Evolutionary conservation across 1,284 basidiomycete genomes (phyloP), one percentile per base, ranked within the genome.

Genomic region (Trichosporon sp.): DNA sequence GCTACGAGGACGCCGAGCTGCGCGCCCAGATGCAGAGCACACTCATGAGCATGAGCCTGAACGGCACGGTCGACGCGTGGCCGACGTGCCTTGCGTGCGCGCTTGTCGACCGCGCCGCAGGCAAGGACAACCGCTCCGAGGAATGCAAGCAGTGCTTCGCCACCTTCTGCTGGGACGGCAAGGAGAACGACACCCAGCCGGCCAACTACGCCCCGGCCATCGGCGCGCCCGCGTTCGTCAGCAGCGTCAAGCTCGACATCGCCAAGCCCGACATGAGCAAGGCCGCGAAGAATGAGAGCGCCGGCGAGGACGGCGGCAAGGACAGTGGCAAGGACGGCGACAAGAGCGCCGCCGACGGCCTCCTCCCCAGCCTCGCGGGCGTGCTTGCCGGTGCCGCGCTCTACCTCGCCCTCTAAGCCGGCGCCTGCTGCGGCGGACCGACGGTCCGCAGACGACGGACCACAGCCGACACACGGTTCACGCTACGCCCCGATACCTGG

Each of bases 41-140:
- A 18, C 68, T 76, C 58, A 68, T 76, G 29, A 70, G 75, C 6
- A 64, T 80, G 13, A 76, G 80, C 0, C 75, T 80, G 42, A 81
- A 81, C 68, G 77, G 75, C 21, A 75, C 77, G 13, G 72, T 77
- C 44, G 69, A 68, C 12, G 70, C 79, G 34, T 85, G 80, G 79
- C 76, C 81, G 1, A 78, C 77, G 4, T 84, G 83, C 67, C 74
- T 85, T 29, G 81, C 83, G 18, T 85, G 85, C 65, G 84, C 83
- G 4, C 68, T 84, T 5, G 79, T 83, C 35, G 84, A 85, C 64
- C 77, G 84, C 34, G 77, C 83, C 3, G 74, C 74, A 51, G 72
- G 63, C 11, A 70, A 73, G 1, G 69, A 70, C 8, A 74, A 76
- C 56, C 65, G 82, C n/a, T 67, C 74, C 9, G 53, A 75, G 2